Conservation (phyloP, 495 filamentous ascomycete genomes). For the Talaromyces ruber region DNA sequence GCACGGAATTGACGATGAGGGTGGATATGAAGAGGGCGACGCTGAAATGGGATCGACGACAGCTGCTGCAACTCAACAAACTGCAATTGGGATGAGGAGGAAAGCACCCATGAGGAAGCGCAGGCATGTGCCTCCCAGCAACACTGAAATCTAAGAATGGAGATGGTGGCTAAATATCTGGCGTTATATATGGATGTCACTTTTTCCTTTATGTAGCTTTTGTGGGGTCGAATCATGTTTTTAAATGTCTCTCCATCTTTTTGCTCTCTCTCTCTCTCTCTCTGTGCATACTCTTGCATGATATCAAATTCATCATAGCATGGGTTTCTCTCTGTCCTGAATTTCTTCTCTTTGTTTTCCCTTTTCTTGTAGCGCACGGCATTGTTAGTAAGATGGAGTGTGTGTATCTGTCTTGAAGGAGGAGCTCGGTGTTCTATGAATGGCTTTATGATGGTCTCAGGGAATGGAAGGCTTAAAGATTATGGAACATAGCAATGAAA, state of each 20-base stretch:
- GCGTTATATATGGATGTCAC: conserved; percentile 9
- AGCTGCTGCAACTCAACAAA: conserved; percentile 19
- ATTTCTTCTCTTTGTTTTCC: not conserved
- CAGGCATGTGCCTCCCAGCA: conserved; percentile 15
- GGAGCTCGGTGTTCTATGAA: not conserved
- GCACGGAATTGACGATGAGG: conserved; percentile 22
- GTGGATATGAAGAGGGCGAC: conserved; percentile 42
- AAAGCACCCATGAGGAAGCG: conserved; percentile 44
- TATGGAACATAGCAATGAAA: not conserved
- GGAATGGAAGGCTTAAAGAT: not conserved
- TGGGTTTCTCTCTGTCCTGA: not conserved
- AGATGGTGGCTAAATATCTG: conserved; percentile 15
- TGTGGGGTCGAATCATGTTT: conserved; percentile 3
- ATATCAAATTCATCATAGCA: not conserved
- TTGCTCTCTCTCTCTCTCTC: conserved; percentile 10
- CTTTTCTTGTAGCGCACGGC: not conserved
- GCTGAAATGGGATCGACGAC: conserved; percentile 23
- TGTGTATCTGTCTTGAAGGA: not conserved
- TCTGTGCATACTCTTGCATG: conserved; percentile 6
- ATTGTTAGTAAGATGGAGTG: not conserved
- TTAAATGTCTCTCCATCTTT: conserved; percentile 1
- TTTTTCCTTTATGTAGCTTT: conserved; percentile 4
- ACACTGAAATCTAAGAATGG: conserved; percentile 29
- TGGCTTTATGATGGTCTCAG: not conserved
- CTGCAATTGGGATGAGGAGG: conserved; percentile 36